Evolutionary conservation across 371 early-diverging fungal genomes (phyloP).

Genomic region (Mortierella polycephala): DNA sequence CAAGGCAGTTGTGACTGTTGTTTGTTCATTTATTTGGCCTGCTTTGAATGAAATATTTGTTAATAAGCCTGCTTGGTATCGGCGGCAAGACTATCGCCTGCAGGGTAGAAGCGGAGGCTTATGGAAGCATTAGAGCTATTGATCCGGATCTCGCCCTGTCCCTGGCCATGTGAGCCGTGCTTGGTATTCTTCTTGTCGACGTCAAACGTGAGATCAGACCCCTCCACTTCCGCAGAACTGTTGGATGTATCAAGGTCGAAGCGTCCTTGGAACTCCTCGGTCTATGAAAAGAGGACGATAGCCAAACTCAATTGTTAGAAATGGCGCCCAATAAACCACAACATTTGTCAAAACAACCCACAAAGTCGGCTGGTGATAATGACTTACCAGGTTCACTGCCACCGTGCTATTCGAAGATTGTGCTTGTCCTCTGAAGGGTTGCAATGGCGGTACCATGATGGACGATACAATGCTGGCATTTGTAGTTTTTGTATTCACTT

Average conservation of each 20-base stretch:
- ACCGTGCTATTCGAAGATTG: constrained; percentile 29
- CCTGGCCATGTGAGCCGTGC: constrained; percentile 29
- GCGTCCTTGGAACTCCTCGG: constrained; percentile 37
- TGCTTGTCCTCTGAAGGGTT: constrained; percentile 23
- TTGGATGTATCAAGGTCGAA: constrained; percentile 41
- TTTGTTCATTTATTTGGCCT: background rate
- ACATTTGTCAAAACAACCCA: too few relatives aligned
- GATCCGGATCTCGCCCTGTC: constrained; percentile 17
- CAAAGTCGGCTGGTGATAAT: background rate
- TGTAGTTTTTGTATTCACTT: constrained; percentile 32
- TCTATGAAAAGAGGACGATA: background rate
- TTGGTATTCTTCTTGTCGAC: constrained; percentile 32
- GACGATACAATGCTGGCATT: constrained; percentile 37
- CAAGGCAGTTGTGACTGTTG: background rate
- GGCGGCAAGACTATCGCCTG: constrained; percentile 22
- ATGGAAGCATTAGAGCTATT: constrained; percentile 14
- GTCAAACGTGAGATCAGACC: constrained; percentile 20
- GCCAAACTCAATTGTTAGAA: too few relatives aligned
- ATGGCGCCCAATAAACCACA: too few relatives aligned
- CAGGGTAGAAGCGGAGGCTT: constrained; percentile 42
- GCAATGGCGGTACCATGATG: constrained; percentile 38
- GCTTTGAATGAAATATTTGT: background rate
- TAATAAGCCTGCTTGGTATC: constrained; percentile 10
- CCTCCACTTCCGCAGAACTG: constrained; percentile 25
- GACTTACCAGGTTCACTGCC: constrained; percentile 40